Evolutionary conservation across 805 yeast species (phyloP).

Genomic region (Spathaspora hagerdaliae): DNA sequence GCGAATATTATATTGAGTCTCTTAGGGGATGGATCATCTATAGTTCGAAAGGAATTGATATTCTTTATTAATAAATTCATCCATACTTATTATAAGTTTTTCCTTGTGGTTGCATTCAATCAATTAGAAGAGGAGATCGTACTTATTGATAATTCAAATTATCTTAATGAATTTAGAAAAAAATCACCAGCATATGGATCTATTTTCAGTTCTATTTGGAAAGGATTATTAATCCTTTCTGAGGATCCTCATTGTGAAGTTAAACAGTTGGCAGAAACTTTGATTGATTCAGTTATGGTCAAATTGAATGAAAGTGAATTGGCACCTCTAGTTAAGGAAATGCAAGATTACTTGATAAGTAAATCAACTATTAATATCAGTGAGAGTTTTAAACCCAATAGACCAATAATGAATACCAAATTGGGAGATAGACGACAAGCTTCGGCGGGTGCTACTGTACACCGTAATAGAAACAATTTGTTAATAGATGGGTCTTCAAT

Average conservation of each 20-base stretch:
- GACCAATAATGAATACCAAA: slow-evolving; percentile 33
- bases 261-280: slow-evolving; percentile 61
- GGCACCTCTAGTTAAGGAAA: slow-evolving; percentile 58
- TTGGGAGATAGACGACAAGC: slow-evolving; percentile 16
- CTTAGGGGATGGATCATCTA: slow-evolving; percentile 82
- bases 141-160: slow-evolving; percentile 56
- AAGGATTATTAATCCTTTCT: slow-evolving; percentile 69
- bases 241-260: slow-evolving; percentile 89
- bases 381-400: slow-evolving; percentile 37
- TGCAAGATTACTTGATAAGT: slow-evolving; percentile 60
- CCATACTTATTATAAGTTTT: slow-evolving; percentile 63
- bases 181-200: slow-evolving; percentile 83
- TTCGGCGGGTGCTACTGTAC: slow-evolving; percentile 18
- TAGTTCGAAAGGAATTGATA: slow-evolving; percentile 82
- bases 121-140: slow-evolving; percentile 79
- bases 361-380: slow-evolving; percentile 39
- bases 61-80: slow-evolving; percentile 75
- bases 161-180: slow-evolving; percentile 60
- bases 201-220: slow-evolving; percentile 83
- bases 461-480: slow-evolving; percentile 20
- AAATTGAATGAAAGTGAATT: slow-evolving; percentile 63
- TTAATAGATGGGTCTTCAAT: slow-evolving; percentile 25
- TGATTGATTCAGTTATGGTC: slow-evolving; percentile 69
- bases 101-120: slow-evolving; percentile 81
- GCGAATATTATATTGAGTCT: slow-evolving; percentile 65